These are phyloP conservation scores for Maudiozyma saulgeensis DNA, from an alignment of 805 yeast genomes.

Conservation along the genomic window DNA sequence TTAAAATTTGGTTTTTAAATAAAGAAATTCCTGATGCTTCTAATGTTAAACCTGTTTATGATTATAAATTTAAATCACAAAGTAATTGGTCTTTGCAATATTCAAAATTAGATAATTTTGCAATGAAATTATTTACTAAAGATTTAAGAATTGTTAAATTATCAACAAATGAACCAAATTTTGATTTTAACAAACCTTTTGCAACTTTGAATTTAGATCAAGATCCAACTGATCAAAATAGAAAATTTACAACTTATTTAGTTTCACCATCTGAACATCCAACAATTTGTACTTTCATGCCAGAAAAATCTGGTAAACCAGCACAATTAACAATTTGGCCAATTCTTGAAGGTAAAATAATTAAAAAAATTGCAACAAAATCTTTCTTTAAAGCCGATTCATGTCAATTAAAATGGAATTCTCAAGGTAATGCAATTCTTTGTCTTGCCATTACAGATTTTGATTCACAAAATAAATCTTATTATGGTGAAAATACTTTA, in stretches of 20 bases:
- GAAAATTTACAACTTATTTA: constrained; percentile 36
- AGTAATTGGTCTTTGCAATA: constrained; percentile 60
- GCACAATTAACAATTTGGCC: constrained; percentile 74
- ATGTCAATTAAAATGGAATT: constrained; percentile 88
- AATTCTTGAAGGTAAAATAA: constrained; percentile 29
- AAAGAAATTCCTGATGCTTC: constrained; percentile 33
- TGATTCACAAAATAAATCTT: constrained; percentile 85
- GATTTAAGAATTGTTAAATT: constrained; percentile 27
- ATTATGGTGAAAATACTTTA: constrained; percentile 92
- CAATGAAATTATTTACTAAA: constrained; percentile 21
- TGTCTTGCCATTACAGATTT: constrained; percentile 95
- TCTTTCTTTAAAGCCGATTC: constrained; percentile 92
- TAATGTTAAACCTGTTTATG: constrained; percentile 20
- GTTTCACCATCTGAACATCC: constrained; percentile 86
- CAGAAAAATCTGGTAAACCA: constrained; percentile 81
- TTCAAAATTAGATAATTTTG: constrained; percentile 28
- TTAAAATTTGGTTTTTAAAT: constrained; percentile 58
- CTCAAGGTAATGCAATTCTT: constrained; percentile 84
- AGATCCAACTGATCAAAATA: constrained; percentile 30
- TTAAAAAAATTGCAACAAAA: constrained; percentile 73
- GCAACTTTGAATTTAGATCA: constrained; percentile 37
- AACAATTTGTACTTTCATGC: constrained; percentile 80
- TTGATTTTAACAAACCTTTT: constrained; percentile 43
- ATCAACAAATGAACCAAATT: constrained; percentile 35
- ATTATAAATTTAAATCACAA: constrained; percentile 73